Conservation (phyloP, 495 filamentous ascomycete species). For the Penicillium atrosanguineum region DNA sequence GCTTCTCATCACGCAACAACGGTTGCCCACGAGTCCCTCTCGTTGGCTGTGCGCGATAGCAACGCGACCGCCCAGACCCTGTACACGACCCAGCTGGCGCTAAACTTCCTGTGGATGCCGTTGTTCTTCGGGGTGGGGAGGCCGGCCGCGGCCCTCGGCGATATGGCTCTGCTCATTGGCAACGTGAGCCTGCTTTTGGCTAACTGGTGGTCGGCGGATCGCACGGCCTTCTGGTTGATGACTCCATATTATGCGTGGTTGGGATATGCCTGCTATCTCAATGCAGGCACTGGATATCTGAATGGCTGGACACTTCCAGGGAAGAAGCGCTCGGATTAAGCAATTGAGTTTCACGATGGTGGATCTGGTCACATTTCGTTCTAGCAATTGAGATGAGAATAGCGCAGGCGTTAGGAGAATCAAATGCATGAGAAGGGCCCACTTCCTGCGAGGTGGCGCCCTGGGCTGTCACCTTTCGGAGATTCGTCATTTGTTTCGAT, state of each 20-base stretch:
- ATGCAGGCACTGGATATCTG: slow-evolving; percentile 16
- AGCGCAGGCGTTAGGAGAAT: neutral
- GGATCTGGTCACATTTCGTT: neutral
- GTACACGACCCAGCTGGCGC: slow-evolving; percentile 77
- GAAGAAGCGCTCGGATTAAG: slow-evolving; percentile 13
- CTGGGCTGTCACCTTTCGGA: slow-evolving; percentile 6
- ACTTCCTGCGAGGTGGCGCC: slow-evolving; percentile 16
- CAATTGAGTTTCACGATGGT: neutral
- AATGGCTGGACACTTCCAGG: slow-evolving; percentile 19
- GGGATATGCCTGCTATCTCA: slow-evolving; percentile 57
- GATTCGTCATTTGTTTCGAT: slow-evolving; percentile 16
- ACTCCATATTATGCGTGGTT: slow-evolving; percentile 82
- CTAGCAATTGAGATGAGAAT: neutral
- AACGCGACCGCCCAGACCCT: slow-evolving; percentile 49
- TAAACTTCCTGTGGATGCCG: slow-evolving; percentile 92
- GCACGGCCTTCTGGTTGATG: slow-evolving; percentile 66
- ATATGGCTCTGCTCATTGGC: slow-evolving; percentile 70
- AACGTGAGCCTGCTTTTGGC: slow-evolving; percentile 67
- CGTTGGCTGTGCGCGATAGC: slow-evolving; percentile 22
- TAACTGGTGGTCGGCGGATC: slow-evolving; percentile 71
- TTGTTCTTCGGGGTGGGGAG: slow-evolving; percentile 76
- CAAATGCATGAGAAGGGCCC: neutral
- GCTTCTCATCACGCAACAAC: slow-evolving; percentile 68
- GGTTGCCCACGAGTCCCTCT: slow-evolving; percentile 50
- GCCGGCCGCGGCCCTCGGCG: slow-evolving; percentile 69